Conservation (phyloP, 345 rosid species). For the Acer saccharum region DNA sequence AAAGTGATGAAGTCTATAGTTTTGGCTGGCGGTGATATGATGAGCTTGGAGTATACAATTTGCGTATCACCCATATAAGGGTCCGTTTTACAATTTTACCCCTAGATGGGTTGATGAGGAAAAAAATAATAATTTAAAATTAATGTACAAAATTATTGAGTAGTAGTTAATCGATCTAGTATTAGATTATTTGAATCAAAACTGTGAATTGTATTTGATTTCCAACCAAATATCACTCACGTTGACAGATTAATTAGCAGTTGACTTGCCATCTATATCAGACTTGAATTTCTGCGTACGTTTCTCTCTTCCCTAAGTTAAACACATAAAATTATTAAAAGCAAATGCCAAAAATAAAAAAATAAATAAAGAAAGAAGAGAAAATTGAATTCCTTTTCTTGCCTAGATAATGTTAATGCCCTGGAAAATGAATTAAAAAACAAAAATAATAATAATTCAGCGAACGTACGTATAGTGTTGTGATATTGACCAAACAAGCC, state of each 20-base stretch:
- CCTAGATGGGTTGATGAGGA: slow-evolving; percentile 35
- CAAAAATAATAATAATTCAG: not conserved
- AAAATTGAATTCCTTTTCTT: not conserved
- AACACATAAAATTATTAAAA: not conserved
- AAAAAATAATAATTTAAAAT: not conserved
- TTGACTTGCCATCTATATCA: not conserved
- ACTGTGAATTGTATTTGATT: not conserved
- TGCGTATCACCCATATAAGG: slow-evolving; percentile 28
- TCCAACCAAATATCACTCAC: not conserved
- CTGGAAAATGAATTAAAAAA: not conserved
- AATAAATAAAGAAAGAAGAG: not conserved
- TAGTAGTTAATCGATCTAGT: not conserved
- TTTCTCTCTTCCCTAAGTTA: not conserved
- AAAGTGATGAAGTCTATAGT: not conserved
- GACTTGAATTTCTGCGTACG: not conserved
- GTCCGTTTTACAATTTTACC: slow-evolving; percentile 49
- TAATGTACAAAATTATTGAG: not conserved
- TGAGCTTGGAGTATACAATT: not conserved
- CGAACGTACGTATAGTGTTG: not conserved
- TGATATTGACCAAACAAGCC: not conserved
- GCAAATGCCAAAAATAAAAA: not conserved
- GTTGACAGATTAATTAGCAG: slow-evolving; percentile 1
- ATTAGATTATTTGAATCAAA: slow-evolving; percentile 5
- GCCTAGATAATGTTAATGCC: not conserved
- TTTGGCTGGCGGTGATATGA: not conserved